These are phyloP conservation scores for Rhododendron molle DNA, from an alignment of 148 eudicot genomes.

Conservation along the genomic window DNA sequence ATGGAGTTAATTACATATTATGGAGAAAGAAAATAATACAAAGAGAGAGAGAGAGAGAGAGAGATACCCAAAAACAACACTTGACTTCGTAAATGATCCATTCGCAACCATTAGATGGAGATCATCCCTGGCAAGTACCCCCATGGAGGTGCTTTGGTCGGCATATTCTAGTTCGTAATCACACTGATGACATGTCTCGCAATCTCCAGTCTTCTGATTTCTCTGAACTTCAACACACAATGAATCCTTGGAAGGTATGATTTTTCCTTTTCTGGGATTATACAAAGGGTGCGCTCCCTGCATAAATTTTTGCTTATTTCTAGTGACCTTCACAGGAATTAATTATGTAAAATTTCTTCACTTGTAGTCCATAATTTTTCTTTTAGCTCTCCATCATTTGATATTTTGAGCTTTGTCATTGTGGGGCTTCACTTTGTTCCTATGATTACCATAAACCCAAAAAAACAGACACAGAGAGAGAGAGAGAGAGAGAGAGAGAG, in stretches of 20 bases:
- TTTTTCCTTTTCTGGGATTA: constrained; percentile 41
- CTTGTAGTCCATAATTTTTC: neutral
- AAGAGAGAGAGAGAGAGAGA: neutral
- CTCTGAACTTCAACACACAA: constrained; percentile 46
- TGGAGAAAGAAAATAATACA: neutral
- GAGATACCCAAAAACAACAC: constrained; percentile 45
- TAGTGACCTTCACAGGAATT: neutral
- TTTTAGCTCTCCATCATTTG: neutral
- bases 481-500: neutral
- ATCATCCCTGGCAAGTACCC: constrained; percentile 60
- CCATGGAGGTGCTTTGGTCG: constrained; percentile 57
- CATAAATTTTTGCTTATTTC: constrained; percentile 14
- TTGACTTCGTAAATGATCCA: constrained; percentile 35
- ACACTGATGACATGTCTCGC: constrained; percentile 45
- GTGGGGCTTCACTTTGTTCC: neutral
- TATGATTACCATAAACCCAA: neutral
- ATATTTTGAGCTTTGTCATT: neutral
- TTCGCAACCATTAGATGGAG: constrained; percentile 35
- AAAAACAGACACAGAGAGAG: neutral
- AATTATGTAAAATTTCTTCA: neutral
- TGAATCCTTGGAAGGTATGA: constrained; percentile 38
- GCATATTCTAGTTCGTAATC: constrained; percentile 71
- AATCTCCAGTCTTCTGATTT: constrained; percentile 24
- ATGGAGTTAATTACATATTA: neutral
- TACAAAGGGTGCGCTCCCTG: constrained; percentile 64